Evolutionary conservation across 371 early-diverging fungal species (phyloP).

Genomic region (Rhizomucor miehei): DNA sequence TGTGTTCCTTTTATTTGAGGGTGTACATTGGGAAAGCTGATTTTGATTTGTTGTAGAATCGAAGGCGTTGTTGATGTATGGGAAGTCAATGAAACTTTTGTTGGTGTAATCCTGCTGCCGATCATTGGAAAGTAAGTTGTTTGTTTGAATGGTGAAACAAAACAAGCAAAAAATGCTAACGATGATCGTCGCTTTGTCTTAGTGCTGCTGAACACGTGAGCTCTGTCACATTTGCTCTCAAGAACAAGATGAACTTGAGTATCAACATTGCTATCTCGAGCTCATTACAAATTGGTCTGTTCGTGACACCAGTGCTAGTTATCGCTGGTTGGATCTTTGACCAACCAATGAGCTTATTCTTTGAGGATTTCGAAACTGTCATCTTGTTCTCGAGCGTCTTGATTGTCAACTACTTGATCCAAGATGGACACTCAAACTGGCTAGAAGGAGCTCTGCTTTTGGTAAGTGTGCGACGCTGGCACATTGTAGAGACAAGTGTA

Average conservation of each 20-base stretch:
- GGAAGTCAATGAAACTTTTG: constrained; percentile 75
- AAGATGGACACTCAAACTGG: constrained; percentile 78
- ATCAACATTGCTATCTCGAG: constrained; percentile 88
- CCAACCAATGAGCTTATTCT: constrained; percentile 77
- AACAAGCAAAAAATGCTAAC: no score
- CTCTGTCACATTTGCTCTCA: constrained; percentile 80
- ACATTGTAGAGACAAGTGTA: no score
- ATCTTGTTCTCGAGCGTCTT: constrained; percentile 84
- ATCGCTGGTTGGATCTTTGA: constrained; percentile 85
- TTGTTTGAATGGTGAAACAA: neutral
- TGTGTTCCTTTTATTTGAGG: no score
- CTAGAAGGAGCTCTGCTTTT: constrained; percentile 82
- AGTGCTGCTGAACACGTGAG: constrained; percentile 71
- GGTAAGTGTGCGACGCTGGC: constrained; percentile 24
- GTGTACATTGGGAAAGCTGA: no score
- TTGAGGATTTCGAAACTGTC: constrained; percentile 80
- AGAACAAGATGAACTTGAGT: constrained; percentile 89
- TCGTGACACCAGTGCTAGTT: constrained; percentile 85
- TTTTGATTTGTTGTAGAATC: constrained; percentile 48
- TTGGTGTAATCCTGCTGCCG: constrained; percentile 86
- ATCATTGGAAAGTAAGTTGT: constrained; percentile 68
- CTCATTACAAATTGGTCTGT: constrained; percentile 86
- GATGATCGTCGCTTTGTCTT: neutral
- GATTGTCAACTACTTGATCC: constrained; percentile 80
- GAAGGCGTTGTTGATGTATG: constrained; percentile 69